Evolutionary conservation across 805 yeast species (phyloP), one percentile per base, ranked within the genome.

Genomic region (Saturnispora hagleri): DNA sequence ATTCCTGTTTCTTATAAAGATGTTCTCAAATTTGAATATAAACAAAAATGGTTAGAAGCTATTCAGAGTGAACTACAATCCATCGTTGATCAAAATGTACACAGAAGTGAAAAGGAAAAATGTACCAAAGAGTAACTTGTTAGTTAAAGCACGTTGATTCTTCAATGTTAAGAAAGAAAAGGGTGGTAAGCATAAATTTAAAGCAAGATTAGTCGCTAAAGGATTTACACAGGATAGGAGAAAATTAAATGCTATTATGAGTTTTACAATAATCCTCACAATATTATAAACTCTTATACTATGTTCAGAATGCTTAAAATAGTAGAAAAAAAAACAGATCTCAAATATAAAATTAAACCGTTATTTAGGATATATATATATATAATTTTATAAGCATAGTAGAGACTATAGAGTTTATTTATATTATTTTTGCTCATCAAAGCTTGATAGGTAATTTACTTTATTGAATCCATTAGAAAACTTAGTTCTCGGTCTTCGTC

Each of bases 171-270:
- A 52, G 43, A 36, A 51, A 20, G 51, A 47, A 41, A 20, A 13
- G 5, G 44, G 47, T 48, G 40, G 43, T 33, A 12, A 26, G 7
- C 47, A 51, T 42, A 28, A 47, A 12, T 53, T 51, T 36, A 51
- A 53, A 35, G 51, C 47, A 9, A 18, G 52, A 18, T 42, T 53
- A 36, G 52, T 45, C 15, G 56, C 56, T 2, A 51, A 51, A 46
- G 52, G 53, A 12, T 51, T 51, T 28, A 33, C 48, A 3, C 54
- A 53, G 43, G 45, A 28, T 27, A 2, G 54, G 56, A 17, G 27
- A 38, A 34, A 20, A 20, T 2, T 20, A 3, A 20, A 20, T 20
- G 20, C 20, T 20, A 20, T 20, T 20, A 20, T 20, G 20, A 20
- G 20, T 20, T 20, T 20, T 20, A 20, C 20, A 20, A 2, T 20